A percentile compares a stretch with the other conserved stretches of the same genome.
phyloP scores from a whole-genome alignment of 2,329 filamentous ascomycete genomes.

The Ascochyta fabae region DNA sequence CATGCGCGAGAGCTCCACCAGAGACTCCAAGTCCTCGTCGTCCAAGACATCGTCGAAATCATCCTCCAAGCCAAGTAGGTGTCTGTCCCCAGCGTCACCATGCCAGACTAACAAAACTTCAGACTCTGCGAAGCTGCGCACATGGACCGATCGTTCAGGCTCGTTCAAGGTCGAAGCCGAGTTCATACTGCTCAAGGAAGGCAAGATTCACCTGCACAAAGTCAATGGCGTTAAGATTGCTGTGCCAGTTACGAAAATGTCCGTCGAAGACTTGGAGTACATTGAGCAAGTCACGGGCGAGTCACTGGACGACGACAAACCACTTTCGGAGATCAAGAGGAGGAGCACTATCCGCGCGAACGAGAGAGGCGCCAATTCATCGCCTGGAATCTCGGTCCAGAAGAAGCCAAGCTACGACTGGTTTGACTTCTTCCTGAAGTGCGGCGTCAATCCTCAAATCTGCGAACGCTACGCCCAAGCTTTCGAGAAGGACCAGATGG shows the following conservation, averaged over 20 bases:
- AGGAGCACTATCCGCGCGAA: conserved; percentile 58
- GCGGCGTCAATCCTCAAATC: conserved; percentile 88
- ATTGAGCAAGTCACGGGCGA: conserved; percentile 87
- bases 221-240: conserved; percentile 98
- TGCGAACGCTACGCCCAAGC: conserved; percentile 94
- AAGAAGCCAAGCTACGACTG: conserved; percentile 87
- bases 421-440: conserved; percentile 97
- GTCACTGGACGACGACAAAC: conserved; percentile 90
- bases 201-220: conserved; percentile 98
- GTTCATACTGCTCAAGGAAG: conserved; percentile 91
- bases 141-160: conserved; percentile 93
- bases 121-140: conserved; percentile 81
- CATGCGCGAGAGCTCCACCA: conserved; percentile 70
- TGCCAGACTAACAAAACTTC: conserved; percentile 12
- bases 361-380: conserved; percentile 47
- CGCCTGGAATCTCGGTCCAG: conserved; percentile 68
- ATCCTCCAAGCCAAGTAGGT: conserved; percentile 75
- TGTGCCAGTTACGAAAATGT: conserved; percentile 95
- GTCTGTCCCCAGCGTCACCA: conserved; percentile 32
- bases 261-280: conserved; percentile 90
- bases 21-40: conserved; percentile 56
- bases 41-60: conserved; percentile 49
- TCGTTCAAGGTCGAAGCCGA: conserved; percentile 98
- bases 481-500: conserved; percentile 92
- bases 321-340: conserved; percentile 78